phyloP scores from a whole-genome alignment of 2,329 filamentous ascomycete species.

The Trichoderma polysporum region DNA sequence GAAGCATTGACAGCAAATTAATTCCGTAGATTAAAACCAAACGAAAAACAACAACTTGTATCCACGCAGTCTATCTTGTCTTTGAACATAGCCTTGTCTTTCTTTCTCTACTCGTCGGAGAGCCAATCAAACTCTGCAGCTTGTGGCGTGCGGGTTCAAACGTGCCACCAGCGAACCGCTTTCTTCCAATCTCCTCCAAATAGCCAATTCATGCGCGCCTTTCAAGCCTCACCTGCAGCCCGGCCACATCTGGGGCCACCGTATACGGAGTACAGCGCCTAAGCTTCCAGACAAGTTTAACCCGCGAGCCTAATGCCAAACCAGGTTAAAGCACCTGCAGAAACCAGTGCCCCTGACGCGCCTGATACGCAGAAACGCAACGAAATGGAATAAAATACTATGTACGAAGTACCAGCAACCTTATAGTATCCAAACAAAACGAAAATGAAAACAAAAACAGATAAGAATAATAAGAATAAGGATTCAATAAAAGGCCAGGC shows the following conservation, averaged over 20 bases:
- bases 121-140: constrained; percentile 7
- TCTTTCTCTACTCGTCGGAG: neutral
- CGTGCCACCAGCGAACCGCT: neutral
- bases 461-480: no score
- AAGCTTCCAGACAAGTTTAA: constrained; percentile 17
- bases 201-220: constrained; percentile 16
- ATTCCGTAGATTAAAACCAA: no score
- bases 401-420: neutral
- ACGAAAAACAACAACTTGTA: no score
- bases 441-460: neutral
- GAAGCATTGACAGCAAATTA: no score
- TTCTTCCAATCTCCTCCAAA: constrained; percentile 7
- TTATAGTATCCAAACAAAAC: neutral
- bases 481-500: neutral
- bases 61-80: neutral
- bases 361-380: neutral
- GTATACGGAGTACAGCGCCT: neutral
- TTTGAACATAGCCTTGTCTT: neutral
- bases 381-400: neutral
- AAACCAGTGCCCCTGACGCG: neutral
- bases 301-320: constrained; percentile 9
- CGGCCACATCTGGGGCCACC: neutral
- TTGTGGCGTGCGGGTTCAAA: neutral
- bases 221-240: constrained; percentile 15
- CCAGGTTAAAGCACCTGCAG: neutral